Evolutionary conservation across 2,329 filamentous ascomycete species (phyloP).

Genomic region (Drechslerella dactyloides): DNA sequence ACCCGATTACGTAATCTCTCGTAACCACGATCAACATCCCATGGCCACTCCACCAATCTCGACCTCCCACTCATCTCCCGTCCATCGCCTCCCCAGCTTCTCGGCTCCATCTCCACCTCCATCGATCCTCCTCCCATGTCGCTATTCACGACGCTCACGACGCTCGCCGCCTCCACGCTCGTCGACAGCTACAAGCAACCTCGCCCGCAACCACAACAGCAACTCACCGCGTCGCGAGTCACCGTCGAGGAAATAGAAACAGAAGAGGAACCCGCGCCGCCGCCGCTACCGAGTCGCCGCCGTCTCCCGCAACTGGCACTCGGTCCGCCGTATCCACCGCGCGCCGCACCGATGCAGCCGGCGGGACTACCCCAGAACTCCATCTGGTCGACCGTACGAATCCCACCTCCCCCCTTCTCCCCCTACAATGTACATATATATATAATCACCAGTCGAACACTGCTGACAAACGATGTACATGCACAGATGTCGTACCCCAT

Average conservation of each 20-base stretch:
- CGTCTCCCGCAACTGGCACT: not conserved
- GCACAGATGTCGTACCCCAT: constrained; percentile 54
- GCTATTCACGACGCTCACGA: constrained; percentile 28
- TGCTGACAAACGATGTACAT: not conserved
- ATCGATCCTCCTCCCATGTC: constrained; percentile 26
- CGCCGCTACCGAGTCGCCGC: not conserved
- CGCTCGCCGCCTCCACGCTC: constrained; percentile 25
- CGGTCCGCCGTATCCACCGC: not conserved
- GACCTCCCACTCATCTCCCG: not conserved
- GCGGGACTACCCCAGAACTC: constrained; percentile 40
- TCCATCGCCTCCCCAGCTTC: not conserved
- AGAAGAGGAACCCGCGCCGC: constrained; percentile 23
- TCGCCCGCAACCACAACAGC: too few relatives aligned
- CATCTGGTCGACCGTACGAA: constrained; percentile 40
- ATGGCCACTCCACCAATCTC: not conserved
- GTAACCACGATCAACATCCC: too few relatives aligned
- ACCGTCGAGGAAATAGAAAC: constrained; percentile 9
- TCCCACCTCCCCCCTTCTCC: not conserved
- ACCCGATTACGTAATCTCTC: too few relatives aligned
- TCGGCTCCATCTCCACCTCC: not conserved
- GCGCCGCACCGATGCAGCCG: constrained; percentile 19
- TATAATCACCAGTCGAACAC: not conserved
- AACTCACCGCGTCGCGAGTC: not conserved
- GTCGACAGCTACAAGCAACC: constrained; percentile 20
- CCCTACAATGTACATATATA: not conserved